Percentiles rank a stretch among this genome's conserved stretches.
phyloP scores from a whole-genome alignment of 208 protist species.

The Acanthamoeba healyi region DNA sequence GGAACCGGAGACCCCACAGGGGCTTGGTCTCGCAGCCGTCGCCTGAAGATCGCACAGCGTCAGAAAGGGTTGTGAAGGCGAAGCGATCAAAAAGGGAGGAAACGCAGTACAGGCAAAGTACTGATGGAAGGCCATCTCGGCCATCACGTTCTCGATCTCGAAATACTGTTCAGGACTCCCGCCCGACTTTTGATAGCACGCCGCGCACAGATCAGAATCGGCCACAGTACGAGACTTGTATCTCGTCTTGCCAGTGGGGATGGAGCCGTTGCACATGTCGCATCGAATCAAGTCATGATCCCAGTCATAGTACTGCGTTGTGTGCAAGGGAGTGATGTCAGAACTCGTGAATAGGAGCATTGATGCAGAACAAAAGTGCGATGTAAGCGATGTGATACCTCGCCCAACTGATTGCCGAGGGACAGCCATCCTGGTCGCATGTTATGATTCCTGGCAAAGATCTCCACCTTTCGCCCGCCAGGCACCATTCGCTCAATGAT shows the following conservation, averaged over 20 bases:
- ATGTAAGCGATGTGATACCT: background rate
- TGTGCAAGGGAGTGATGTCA: too few species aligned
- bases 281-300: slow-evolving; percentile 53
- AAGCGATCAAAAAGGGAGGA: too few species aligned
- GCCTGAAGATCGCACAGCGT: background rate
- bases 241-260: slow-evolving; percentile 59
- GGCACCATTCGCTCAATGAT: slow-evolving; percentile 84
- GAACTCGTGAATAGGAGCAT: background rate
- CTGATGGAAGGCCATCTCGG: slow-evolving; percentile 81
- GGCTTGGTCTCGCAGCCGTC: slow-evolving; percentile 79
- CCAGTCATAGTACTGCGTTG: slow-evolving; percentile 68
- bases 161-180: slow-evolving; percentile 59
- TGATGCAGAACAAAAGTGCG: background rate
- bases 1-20: slow-evolving; percentile 82
- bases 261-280: slow-evolving; percentile 57
- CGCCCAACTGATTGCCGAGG: slow-evolving; percentile 83
- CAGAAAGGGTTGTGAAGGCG: background rate
- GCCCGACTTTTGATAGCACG: slow-evolving; percentile 65
- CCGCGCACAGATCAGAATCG: slow-evolving; percentile 39
- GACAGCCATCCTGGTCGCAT: slow-evolving; percentile 82
- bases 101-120: slow-evolving; percentile 81
- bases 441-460: slow-evolving; percentile 85
- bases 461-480: slow-evolving; percentile 82
- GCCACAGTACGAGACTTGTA: slow-evolving; percentile 72
- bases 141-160: slow-evolving; percentile 76